Evolutionary conservation across 495 filamentous ascomycete genomes (phyloP).

Genomic region (Bathelium albidoporum): DNA sequence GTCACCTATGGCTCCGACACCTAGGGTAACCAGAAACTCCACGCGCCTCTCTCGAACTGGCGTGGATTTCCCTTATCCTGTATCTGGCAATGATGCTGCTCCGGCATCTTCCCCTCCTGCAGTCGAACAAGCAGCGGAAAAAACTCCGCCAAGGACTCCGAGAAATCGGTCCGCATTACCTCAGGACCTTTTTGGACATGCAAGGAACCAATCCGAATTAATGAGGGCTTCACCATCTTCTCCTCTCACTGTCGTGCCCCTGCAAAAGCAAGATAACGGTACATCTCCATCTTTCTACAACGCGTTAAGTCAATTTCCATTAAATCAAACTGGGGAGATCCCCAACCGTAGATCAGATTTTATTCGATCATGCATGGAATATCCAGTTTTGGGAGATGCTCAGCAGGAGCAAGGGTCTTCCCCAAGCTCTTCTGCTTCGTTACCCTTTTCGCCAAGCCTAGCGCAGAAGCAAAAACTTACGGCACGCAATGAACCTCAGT

Average conservation of each 20-base stretch:
- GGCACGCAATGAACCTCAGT: neutral
- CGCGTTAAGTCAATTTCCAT: neutral
- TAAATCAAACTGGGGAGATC: neutral
- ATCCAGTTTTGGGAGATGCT: neutral
- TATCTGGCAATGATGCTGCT: neutral
- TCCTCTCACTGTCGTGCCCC: too few species aligned
- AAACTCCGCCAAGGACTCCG: neutral
- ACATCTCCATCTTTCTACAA: neutral
- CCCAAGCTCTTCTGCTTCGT: neutral
- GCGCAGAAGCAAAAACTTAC: too few species aligned
- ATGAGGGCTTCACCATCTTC: too few species aligned
- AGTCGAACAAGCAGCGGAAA: neutral
- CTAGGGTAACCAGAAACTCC: neutral
- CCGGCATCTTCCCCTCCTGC: neutral
- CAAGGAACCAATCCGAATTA: too few species aligned
- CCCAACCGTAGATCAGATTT: neutral
- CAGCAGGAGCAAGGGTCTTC: neutral
- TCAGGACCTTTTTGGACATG: neutral
- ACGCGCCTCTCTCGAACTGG: neutral
- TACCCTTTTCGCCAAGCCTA: neutral
- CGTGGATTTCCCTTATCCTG: neutral
- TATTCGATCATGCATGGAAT: neutral
- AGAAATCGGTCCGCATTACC: neutral
- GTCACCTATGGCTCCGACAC: neutral
- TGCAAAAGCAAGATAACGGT: too few species aligned